These are phyloP conservation scores for Candida quercuum DNA, from an alignment of 805 yeast genomes.

Conservation along the genomic window DNA sequence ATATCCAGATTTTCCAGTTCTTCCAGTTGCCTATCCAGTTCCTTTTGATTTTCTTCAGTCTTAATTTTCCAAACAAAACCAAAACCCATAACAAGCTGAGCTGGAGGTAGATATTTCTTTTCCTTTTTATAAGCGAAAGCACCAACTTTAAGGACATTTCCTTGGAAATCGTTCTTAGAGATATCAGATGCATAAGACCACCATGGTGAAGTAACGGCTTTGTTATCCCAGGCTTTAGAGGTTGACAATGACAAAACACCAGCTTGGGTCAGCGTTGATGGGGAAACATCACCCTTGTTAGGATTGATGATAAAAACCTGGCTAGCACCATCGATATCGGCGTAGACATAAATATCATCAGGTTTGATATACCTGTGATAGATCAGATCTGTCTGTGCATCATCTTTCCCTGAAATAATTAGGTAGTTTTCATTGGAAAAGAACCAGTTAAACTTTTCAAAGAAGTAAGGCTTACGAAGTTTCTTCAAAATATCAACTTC, in stretches of 20 bases:
- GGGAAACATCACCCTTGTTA: constrained; percentile 68
- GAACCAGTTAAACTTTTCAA: constrained; percentile 94
- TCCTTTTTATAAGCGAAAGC: constrained; percentile 47
- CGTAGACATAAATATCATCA: constrained; percentile 65
- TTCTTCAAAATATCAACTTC: constrained; percentile 49
- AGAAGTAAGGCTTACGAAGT: constrained; percentile 75
- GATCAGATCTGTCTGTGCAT: constrained; percentile 71
- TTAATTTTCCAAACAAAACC: constrained; percentile 74
- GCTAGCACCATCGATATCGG: constrained; percentile 69
- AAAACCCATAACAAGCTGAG: constrained; percentile 86
- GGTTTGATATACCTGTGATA: constrained; percentile 71
- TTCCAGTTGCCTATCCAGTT: constrained; percentile 25
- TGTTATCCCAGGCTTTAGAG: constrained; percentile 87
- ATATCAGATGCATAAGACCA: constrained; percentile 66
- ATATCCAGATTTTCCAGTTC: constrained; percentile 16
- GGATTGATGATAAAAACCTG: constrained; percentile 83
- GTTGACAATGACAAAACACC: constrained; percentile 79
- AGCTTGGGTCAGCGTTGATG: constrained; percentile 84
- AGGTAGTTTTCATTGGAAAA: constrained; percentile 85
- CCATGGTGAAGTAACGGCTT: constrained; percentile 81
- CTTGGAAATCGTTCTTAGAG: constrained; percentile 61
- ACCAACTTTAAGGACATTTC: constrained; percentile 59
- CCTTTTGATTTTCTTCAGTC: constrained; percentile 42
- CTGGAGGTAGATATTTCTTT: constrained; percentile 63
- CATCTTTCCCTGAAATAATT: constrained; percentile 83